Percentiles rank a stretch among this genome's conserved stretches.
These are phyloP conservation scores for Prasinococcaceae sp. DNA, from an alignment of 139 green algal species.

Conservation along the genomic window DNA sequence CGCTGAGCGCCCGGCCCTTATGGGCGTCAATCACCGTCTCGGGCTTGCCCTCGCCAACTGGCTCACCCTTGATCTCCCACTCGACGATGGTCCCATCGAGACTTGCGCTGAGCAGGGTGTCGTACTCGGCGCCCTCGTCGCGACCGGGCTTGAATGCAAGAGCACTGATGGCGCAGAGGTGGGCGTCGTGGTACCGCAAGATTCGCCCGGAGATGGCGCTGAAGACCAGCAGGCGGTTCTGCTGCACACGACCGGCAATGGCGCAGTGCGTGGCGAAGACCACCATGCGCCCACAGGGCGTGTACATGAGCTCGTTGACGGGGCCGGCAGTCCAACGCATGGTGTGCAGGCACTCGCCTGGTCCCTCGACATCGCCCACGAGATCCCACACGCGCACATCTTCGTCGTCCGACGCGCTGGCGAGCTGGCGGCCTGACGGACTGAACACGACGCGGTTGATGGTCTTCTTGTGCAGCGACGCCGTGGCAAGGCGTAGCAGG, in stretches of 20 bases:
- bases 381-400: constrained; percentile 8
- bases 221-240: constrained; percentile 4
- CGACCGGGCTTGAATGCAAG: constrained; percentile 1
- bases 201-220: constrained; percentile 7
- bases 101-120: neutral
- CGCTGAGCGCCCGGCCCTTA: no score
- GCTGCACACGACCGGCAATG: neutral
- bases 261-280: constrained; percentile 1
- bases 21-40: neutral
- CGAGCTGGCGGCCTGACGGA: constrained; percentile 1
- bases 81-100: constrained; percentile 6
- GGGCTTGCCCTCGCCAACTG: neutral
- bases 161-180: constrained; percentile 4
- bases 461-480: neutral
- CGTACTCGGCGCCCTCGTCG: neutral
- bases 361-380: constrained; percentile 1
- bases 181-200: constrained; percentile 2
- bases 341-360: constrained; percentile 12
- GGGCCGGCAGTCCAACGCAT: neutral
- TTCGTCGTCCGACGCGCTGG: constrained; percentile 6
- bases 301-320: constrained; percentile 6
- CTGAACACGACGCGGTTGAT: constrained; percentile 1
- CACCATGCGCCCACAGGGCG: neutral
- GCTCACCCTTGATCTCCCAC: constrained; percentile 8
- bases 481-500: neutral